Evolutionary conservation across 2,329 filamentous ascomycete genomes (phyloP).

Genomic region (Fusarium sp.): DNA sequence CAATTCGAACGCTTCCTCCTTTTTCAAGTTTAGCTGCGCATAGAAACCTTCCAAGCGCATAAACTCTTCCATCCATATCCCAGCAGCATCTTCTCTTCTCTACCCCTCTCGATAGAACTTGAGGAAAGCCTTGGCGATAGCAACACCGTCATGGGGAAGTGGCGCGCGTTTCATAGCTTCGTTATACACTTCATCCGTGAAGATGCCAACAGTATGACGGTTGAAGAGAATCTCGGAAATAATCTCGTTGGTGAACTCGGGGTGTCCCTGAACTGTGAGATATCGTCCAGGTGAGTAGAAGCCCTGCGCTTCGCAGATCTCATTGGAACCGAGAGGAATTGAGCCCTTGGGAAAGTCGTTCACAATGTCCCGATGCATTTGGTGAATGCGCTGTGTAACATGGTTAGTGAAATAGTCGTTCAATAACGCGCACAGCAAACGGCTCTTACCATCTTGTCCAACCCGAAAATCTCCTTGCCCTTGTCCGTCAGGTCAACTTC

Average conservation of each 20-base stretch:
- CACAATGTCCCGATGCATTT: slow-evolving; percentile 60
- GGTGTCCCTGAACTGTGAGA: slow-evolving; percentile 58
- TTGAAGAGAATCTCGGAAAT: slow-evolving; percentile 53
- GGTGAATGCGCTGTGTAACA: slow-evolving; percentile 50
- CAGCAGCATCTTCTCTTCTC: not conserved
- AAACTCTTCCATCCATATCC: not conserved
- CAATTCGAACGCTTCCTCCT: slow-evolving; percentile 8
- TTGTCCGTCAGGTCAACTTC: slow-evolving; percentile 50
- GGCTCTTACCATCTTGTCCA: slow-evolving; percentile 46
- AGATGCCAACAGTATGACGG: slow-evolving; percentile 73
- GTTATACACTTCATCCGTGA: slow-evolving; percentile 73
- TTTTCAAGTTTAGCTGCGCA: not conserved
- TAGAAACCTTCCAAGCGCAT: not conserved
- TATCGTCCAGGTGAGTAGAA: slow-evolving; percentile 52
- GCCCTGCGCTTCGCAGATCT: slow-evolving; percentile 53
- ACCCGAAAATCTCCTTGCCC: slow-evolving; percentile 52
- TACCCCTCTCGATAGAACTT: slow-evolving; percentile 73
- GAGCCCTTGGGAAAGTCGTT: slow-evolving; percentile 51
- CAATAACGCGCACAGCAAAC: slow-evolving; percentile 54
- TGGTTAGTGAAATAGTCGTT: slow-evolving; percentile 68
- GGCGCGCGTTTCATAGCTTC: slow-evolving; percentile 73
- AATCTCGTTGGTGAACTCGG: slow-evolving; percentile 54
- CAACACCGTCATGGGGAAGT: slow-evolving; percentile 80
- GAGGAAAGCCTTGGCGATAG: slow-evolving; percentile 77
- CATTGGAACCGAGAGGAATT: slow-evolving; percentile 53